Base-by-base conservation (phyloP, 164 flowering plant species). In the Nelumbo lutea region DNA sequence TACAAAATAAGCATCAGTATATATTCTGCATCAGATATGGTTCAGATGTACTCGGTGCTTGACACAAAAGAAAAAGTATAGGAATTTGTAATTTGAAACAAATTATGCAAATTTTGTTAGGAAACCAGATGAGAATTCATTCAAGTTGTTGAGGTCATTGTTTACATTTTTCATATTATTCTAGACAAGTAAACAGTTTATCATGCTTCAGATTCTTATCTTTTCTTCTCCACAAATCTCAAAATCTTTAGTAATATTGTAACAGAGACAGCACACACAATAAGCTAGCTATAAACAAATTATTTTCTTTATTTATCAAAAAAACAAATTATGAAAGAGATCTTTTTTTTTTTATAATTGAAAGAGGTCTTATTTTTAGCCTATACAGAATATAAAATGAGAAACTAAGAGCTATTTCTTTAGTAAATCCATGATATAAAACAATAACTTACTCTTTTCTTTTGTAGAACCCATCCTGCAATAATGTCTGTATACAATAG, bases 381-480 rank as follows among this genome's bases (percentile, higher is more conserved):
- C 15, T 42, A 42, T 42, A 1, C 40, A 4, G 45, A 13, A 44
- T 9, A 68, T 1, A 60, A 46, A 47, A 6, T 10, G 15, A 51
- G 57, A 51, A 44, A 48, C 15, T n/a, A 65, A 68, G 11, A 44
- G 42, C 45, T 45, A 60, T 63, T 27, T 27, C 46, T 44, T 27
- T 27, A 44, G 7, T 44, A 9, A 14, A 39, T 55, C 57, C 53
- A 67, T 5, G 13, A 59, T 57, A 10, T 0, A 46, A 42, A 62
- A 45, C 27, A 67, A 42, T 43, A 64, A 73, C 88, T 78, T 75
- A 95, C 98, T 65, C 75, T 73, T 75, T 79, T 89, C 81, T 51
- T 81, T 42, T 58, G 88, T 90, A 56, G 99, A 95, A 65, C 99
- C 99, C 68, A 83, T 69, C 75, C 98, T 82, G 84, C 99, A 95